These are phyloP conservation scores for Tilletia setariae DNA, from an alignment of 1,284 basidiomycete species.

Conservation along the genomic window DNA sequence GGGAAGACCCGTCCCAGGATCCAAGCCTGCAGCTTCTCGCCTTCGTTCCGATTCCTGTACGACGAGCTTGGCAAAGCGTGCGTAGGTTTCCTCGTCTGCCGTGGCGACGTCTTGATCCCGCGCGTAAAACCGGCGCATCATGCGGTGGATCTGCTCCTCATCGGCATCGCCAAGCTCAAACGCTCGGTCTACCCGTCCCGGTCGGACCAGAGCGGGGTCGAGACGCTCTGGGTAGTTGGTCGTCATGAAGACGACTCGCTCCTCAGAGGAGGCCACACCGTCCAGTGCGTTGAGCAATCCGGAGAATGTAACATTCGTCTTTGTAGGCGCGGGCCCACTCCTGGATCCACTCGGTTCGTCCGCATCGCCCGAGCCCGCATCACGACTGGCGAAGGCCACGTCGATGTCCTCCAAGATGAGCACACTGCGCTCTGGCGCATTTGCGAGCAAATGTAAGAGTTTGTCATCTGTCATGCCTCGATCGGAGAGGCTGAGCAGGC, in stretches of 20 bases:
- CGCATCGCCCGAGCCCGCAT: conserved; percentile 29
- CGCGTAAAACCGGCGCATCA: conserved; percentile 82
- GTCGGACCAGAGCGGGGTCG: conserved; percentile 88
- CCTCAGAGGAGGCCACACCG: conserved; percentile 85
- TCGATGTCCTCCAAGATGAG: conserved; percentile 95
- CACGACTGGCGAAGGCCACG: conserved; percentile 73
- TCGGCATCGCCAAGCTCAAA: conserved; percentile 83
- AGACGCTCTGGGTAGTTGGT: conserved; percentile 76
- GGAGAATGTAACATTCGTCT: conserved; percentile 82
- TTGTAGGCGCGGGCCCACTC: conserved; percentile 32
- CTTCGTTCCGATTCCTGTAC: conserved; percentile 17
- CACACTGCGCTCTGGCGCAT: conserved; percentile 87
- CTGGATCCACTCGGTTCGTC: neutral
- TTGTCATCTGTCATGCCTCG: conserved; percentile 89
- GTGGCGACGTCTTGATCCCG: conserved; percentile 16
- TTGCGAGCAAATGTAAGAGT: conserved; percentile 85
- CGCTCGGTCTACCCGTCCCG: conserved; percentile 85
- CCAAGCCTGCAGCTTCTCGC: conserved; percentile 20
- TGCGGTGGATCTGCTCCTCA: conserved; percentile 70
- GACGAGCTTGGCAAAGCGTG: conserved; percentile 24
- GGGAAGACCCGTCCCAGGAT: conserved; percentile 6
- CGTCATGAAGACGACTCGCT: conserved; percentile 97
- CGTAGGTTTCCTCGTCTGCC: conserved; percentile 25
- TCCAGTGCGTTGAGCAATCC: conserved; percentile 96
- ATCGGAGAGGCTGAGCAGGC: conserved; percentile 91